phyloP scores from a whole-genome alignment of 768 basidiomycete genomes.

The Mycena kentingensis region DNA sequence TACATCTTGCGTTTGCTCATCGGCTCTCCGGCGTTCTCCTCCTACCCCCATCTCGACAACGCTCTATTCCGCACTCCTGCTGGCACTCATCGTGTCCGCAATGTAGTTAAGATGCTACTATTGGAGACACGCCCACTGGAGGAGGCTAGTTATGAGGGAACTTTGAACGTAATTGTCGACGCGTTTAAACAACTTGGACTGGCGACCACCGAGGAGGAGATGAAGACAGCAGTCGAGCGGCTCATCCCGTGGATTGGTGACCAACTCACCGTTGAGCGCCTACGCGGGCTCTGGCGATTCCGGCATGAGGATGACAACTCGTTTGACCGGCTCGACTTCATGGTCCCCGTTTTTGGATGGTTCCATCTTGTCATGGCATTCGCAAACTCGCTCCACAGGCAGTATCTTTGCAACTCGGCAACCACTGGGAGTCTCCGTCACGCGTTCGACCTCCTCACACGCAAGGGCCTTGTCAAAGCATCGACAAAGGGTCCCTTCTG shows the following conservation, averaged over 20 bases:
- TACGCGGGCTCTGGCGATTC: slow-evolving; percentile 18
- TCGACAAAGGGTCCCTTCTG: slow-evolving; percentile 12
- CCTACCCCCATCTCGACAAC: neutral
- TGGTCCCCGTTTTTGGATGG: too few relatives aligned
- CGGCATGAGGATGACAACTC: slow-evolving; percentile 17
- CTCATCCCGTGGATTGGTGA: slow-evolving; percentile 23
- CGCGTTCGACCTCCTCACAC: slow-evolving; percentile 13
- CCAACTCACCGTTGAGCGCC: slow-evolving; percentile 22
- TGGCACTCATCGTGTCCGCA: neutral
- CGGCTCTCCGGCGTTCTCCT: neutral
- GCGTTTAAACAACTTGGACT: neutral
- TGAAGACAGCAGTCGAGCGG: neutral
- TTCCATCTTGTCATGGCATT: too few relatives aligned
- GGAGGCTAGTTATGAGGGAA: neutral
- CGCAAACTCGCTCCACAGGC: too few relatives aligned
- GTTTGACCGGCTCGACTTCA: slow-evolving; percentile 18
- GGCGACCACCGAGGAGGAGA: neutral
- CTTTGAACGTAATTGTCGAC: neutral
- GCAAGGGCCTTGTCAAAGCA: slow-evolving; percentile 10
- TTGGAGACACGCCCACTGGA: neutral
- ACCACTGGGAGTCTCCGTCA: too few relatives aligned
- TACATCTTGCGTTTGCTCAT: neutral
- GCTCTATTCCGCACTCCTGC: neutral
- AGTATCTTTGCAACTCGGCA: too few relatives aligned
- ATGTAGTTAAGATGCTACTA: neutral